Conservation (phyloP, 352 stramenopile species). For the Globisporangium parvum region DNA sequence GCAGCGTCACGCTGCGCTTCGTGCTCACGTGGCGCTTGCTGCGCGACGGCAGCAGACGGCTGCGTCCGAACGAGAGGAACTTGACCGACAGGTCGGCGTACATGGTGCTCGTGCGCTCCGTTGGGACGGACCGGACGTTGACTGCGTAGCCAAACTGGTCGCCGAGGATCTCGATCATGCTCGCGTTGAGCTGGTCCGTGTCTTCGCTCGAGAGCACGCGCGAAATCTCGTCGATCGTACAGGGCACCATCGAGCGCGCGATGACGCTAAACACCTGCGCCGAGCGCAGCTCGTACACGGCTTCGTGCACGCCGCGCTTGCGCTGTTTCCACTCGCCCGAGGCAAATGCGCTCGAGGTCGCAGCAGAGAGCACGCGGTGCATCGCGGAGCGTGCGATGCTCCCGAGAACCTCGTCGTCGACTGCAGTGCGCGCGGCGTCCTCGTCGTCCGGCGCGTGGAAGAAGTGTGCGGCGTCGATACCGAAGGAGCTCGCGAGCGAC, state of each 20-base stretch:
- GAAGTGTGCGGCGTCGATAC: not conserved
- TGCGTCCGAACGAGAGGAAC: constrained; percentile 18
- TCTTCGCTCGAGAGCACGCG: constrained; percentile 17
- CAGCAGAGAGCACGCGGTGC: constrained; percentile 9
- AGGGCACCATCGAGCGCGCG: constrained; percentile 16
- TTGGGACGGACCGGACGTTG: constrained; percentile 17
- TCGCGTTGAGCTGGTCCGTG: constrained; percentile 25
- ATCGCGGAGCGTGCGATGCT: constrained; percentile 10
- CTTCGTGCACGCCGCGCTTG: not conserved
- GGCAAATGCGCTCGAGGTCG: constrained; percentile 4
- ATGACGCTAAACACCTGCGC: constrained; percentile 12
- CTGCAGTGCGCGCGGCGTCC: not conserved
- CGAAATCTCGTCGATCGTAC: constrained; percentile 20
- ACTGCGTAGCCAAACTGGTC: constrained; percentile 20
- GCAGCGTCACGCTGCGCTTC: constrained; percentile 13
- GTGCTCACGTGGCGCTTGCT: not conserved
- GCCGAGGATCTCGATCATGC: constrained; percentile 21
- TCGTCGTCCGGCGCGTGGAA: not conserved
- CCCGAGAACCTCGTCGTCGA: constrained; percentile 9
- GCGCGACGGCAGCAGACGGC: constrained; percentile 4
- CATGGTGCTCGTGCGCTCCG: not conserved
- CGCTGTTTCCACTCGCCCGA: constrained; percentile 8
- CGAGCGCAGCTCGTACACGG: constrained; percentile 9
- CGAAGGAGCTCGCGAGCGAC: not conserved
- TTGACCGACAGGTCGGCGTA: constrained; percentile 20